A percentile compares a stretch with the other conserved stretches of the same genome.
phyloP scores from a whole-genome alignment of 768 basidiomycete species.

The Leccinum barrowsii region DNA sequence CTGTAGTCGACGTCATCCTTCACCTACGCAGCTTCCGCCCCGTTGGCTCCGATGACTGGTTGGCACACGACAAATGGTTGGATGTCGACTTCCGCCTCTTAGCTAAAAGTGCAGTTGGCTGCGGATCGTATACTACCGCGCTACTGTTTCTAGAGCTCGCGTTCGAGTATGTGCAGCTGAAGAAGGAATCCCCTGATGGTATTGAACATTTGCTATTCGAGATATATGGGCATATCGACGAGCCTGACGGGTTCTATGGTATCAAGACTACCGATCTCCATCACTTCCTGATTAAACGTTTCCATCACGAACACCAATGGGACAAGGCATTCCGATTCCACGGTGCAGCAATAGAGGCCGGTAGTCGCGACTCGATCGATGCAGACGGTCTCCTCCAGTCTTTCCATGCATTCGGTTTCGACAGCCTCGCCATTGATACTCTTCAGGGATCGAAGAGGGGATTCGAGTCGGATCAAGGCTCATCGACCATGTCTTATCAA shows the following conservation, averaged over 20 bases:
- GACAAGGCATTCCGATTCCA: constrained; percentile 87
- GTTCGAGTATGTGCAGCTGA: constrained; percentile 41
- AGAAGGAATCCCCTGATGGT: constrained; percentile 26
- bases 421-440: constrained; percentile 76
- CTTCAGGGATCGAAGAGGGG: constrained; percentile 44
- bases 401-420: constrained; percentile 87
- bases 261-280: constrained; percentile 78
- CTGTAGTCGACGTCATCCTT: constrained; percentile 71
- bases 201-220: constrained; percentile 79
- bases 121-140: constrained; percentile 85
- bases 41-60: constrained; percentile 32
- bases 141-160: constrained; percentile 86
- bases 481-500: constrained; percentile 61
- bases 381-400: constrained; percentile 70
- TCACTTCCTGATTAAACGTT: constrained; percentile 75
- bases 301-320: constrained; percentile 94
- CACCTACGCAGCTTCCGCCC: constrained; percentile 72
- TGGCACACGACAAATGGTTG: constrained; percentile 80
- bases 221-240: constrained; percentile 93
- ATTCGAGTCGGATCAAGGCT: constrained; percentile 23
- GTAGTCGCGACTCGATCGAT: constrained; percentile 38
- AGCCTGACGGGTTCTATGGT: constrained; percentile 98
- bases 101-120: constrained; percentile 66
- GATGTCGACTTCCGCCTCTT: constrained; percentile 70
- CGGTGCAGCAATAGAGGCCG: constrained; percentile 77